phyloP scores from a whole-genome alignment of 129 eudicot genomes.

The sunflower (Helianthus annuus) region HanXRQr2.0-SUNRISE NC_035446.2:115865563-115866062 shows the following conservation, averaged over 20 bases:
- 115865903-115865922: conserved; percentile 48
- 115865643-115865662: conserved; percentile 51
- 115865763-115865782: conserved; percentile 69
- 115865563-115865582: neutral
- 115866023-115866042: conserved; percentile 15
- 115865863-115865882: conserved; percentile 60
- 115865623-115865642: conserved; percentile 86
- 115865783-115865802: neutral
- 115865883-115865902: conserved; percentile 62
- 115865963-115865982: conserved; percentile 67
- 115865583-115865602: conserved; percentile 46
- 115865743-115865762: conserved; percentile 72
- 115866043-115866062: neutral
- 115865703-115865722: conserved; percentile 63
- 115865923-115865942: conserved; percentile 43
- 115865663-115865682: conserved; percentile 69
- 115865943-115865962: conserved; percentile 76
- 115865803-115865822: neutral
- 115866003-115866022: conserved; percentile 85
- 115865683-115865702: conserved; percentile 46
- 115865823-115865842: neutral
- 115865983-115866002: conserved; percentile 84
- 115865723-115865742: conserved; percentile 79
- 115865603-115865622: neutral
- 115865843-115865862: neutral